Evolutionary conservation across 768 basidiomycete genomes (phyloP).

Genomic region (Asterophora parasitica): DNA sequence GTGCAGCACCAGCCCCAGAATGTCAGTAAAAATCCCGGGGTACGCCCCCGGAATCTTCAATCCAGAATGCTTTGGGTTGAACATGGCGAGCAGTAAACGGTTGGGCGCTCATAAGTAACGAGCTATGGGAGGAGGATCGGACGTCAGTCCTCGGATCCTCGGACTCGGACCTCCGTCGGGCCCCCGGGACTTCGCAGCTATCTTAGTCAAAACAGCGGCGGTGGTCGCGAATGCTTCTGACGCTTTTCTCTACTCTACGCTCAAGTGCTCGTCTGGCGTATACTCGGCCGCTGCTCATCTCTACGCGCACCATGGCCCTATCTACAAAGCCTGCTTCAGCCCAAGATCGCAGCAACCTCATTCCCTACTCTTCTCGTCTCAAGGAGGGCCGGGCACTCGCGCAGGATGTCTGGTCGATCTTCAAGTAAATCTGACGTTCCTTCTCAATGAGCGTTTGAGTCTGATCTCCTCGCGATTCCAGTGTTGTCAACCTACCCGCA

Average conservation of each 20-base stretch:
- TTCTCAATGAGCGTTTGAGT: constrained; percentile 6
- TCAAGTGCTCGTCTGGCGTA: constrained; percentile 1
- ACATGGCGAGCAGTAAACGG: too few species aligned
- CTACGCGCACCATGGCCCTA: constrained; percentile 14
- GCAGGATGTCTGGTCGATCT: constrained; percentile 89
- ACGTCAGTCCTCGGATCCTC: too few species aligned
- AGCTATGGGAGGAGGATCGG: too few species aligned
- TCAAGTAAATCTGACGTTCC: constrained; percentile 50
- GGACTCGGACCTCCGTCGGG: too few species aligned
- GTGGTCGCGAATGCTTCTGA: constrained; percentile 1
- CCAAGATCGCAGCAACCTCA: constrained; percentile 42
- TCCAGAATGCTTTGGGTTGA: too few species aligned
- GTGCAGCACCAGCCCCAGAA: too few species aligned
- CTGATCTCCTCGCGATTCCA: constrained; percentile 27
- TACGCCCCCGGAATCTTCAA: too few species aligned
- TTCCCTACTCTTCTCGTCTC: constrained; percentile 70
- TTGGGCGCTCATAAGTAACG: too few species aligned
- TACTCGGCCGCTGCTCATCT: constrained; percentile 15
- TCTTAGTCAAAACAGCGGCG: too few species aligned
- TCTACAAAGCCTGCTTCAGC: background rate
- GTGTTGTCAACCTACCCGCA: constrained; percentile 79
- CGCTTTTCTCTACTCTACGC: constrained; percentile 7
- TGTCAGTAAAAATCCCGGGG: too few species aligned
- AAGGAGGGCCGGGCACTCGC: constrained; percentile 71
- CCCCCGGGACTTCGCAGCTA: too few species aligned